phyloP scores from a whole-genome alignment of 2,329 filamentous ascomycete species.

The Alternaria gaisen region DNA sequence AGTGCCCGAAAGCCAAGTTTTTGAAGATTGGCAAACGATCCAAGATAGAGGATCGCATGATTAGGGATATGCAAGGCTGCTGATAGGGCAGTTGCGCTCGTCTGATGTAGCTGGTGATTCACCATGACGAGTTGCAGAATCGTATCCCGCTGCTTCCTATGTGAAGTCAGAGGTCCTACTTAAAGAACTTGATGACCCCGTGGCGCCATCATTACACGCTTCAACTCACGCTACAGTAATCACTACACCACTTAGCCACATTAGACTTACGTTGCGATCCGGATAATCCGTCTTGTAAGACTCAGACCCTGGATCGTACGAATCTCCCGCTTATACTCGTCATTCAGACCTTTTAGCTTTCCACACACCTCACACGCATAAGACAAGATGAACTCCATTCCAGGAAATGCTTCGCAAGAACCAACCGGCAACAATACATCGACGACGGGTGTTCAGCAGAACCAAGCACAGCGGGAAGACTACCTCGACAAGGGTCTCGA shows the following conservation, averaged over 20 bases:
- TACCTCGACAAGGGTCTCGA: slow-evolving; percentile 29
- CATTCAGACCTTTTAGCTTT: neutral
- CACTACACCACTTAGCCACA: neutral
- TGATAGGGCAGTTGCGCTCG: neutral
- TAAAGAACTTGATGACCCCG: neutral
- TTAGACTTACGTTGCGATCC: neutral
- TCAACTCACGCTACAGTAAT: neutral
- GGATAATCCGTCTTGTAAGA: neutral
- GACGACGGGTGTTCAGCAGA: neutral
- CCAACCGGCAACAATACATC: slow-evolving; percentile 6
- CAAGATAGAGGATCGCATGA: neutral
- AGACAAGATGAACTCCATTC: slow-evolving; percentile 17
- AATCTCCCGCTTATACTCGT: neutral
- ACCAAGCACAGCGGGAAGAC: slow-evolving; percentile 18
- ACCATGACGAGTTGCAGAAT: slow-evolving; percentile 7
- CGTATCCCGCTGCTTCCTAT: neutral
- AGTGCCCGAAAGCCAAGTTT: slow-evolving; percentile 23
- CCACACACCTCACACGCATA: neutral
- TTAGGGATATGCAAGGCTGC: neutral
- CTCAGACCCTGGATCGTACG: neutral
- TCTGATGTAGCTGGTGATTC: slow-evolving; percentile 4
- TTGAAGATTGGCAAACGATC: neutral
- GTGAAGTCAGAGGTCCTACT: neutral
- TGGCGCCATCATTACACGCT: slow-evolving; percentile 1
- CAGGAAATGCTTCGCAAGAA: slow-evolving; percentile 6